These are phyloP conservation scores for Penicillium frequentans DNA, from an alignment of 2,329 filamentous ascomycete species.

Conservation along the genomic window DNA sequence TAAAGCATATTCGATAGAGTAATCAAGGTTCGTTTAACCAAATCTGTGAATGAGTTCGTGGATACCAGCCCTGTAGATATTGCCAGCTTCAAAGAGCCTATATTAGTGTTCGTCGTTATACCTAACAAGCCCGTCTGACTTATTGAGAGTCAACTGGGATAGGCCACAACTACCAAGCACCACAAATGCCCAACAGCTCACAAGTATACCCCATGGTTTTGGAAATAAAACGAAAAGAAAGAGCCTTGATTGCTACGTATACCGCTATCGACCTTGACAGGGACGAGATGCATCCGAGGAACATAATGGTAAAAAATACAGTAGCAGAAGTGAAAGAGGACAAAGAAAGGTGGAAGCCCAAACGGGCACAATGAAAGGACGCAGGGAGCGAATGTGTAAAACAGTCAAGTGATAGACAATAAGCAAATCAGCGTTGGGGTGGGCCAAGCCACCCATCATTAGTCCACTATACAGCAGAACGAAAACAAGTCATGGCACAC, in stretches of 20 bases:
- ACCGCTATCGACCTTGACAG: slow-evolving; percentile 4
- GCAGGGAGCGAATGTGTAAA: slow-evolving; percentile 9
- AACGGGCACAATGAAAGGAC: slow-evolving; percentile 2
- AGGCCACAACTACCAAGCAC: not conserved
- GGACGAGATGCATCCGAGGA: slow-evolving; percentile 3
- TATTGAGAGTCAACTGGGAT: not conserved
- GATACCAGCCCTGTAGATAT: too few relatives aligned
- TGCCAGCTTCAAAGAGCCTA: too few relatives aligned
- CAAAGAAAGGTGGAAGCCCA: not conserved
- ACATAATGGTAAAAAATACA: slow-evolving; percentile 17
- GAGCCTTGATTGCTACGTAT: slow-evolving; percentile 13
- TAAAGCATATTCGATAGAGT: too few relatives aligned
- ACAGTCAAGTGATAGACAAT: slow-evolving; percentile 10
- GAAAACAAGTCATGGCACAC: slow-evolving; percentile 1
- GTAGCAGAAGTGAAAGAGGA: not conserved
- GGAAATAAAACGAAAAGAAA: not conserved
- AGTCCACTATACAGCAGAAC: slow-evolving; percentile 6
- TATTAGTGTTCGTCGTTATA: too few relatives aligned
- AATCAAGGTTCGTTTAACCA: too few relatives aligned
- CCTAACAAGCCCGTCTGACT: too few relatives aligned
- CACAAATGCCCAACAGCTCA: not conserved
- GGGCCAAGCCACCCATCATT: slow-evolving; percentile 6
- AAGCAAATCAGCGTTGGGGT: slow-evolving; percentile 6
- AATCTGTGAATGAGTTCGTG: too few relatives aligned
- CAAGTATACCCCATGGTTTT: not conserved